These are phyloP conservation scores for Saprolegnia diclina DNA, from an alignment of 352 stramenopile species.

Conservation along the genomic window DNA sequence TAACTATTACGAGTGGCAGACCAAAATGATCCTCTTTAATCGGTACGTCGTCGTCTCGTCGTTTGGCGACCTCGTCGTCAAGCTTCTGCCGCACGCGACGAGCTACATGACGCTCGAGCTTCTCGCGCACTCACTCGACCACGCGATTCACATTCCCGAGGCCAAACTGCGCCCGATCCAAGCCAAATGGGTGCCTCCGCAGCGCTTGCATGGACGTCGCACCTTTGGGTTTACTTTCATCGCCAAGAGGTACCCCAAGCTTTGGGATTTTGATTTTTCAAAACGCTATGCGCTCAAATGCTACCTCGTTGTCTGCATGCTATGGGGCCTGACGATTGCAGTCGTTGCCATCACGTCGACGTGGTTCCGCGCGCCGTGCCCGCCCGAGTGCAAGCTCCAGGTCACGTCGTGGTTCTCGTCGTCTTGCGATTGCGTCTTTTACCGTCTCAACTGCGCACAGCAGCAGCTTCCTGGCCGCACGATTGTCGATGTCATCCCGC, in stretches of 20 bases:
- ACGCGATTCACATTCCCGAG: background rate
- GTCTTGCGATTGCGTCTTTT: slow-evolving; percentile 13
- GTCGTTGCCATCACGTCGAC: background rate
- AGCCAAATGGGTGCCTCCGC: background rate
- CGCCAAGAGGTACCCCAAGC: background rate
- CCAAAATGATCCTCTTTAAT: slow-evolving; percentile 3
- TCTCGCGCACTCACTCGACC: background rate
- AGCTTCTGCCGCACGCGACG: background rate
- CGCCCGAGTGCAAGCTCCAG: slow-evolving; percentile 4
- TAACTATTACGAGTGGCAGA: slow-evolving; percentile 13
- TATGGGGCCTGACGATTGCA: slow-evolving; percentile 1
- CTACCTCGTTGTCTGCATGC: background rate
- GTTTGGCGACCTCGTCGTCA: slow-evolving; percentile 9
- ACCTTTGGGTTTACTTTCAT: background rate
- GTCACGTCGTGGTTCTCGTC: slow-evolving; percentile 8
- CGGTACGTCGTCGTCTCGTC: slow-evolving; percentile 21
- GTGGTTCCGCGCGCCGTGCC: slow-evolving; percentile 4
- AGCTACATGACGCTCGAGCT: slow-evolving; percentile 13
- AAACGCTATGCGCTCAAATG: background rate
- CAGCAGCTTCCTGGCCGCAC: background rate
- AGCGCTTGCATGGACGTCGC: background rate
- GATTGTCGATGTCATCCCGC: background rate
- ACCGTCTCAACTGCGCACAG: slow-evolving; percentile 16
- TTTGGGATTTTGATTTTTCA: background rate
- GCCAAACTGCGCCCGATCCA: slow-evolving; percentile 6